phyloP scores from a whole-genome alignment of 2,329 filamentous ascomycete species.

The Hypomyces rosellus region DNA sequence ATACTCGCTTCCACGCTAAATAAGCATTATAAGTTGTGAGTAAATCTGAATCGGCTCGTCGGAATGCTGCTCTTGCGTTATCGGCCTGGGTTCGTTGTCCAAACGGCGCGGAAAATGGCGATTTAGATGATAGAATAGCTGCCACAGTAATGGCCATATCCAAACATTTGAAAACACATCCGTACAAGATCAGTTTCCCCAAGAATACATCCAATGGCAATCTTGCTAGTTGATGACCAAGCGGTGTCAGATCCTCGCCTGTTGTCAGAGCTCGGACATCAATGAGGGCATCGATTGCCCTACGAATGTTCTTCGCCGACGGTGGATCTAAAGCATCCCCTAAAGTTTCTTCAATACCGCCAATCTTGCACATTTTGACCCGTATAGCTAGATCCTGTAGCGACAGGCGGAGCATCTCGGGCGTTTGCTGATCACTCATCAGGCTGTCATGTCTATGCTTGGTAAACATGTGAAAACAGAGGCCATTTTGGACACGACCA shows the following conservation, averaged over 20 bases:
- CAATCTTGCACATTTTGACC: slow-evolving; percentile 95
- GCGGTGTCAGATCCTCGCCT: slow-evolving; percentile 74
- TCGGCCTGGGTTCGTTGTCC: slow-evolving; percentile 79
- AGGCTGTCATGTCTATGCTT: slow-evolving; percentile 77
- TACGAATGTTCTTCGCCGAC: slow-evolving; percentile 82
- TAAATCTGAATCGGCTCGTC: slow-evolving; percentile 82
- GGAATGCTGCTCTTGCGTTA: slow-evolving; percentile 69
- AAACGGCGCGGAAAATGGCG: slow-evolving; percentile 83
- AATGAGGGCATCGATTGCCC: slow-evolving; percentile 85
- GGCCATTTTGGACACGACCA: slow-evolving; percentile 87
- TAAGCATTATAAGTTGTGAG: slow-evolving; percentile 95
- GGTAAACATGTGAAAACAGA: slow-evolving; percentile 96
- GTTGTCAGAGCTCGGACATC: slow-evolving; percentile 85
- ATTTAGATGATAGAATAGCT: slow-evolving; percentile 89
- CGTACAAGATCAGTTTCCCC: slow-evolving; percentile 84
- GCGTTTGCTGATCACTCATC: slow-evolving; percentile 89
- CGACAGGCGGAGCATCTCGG: slow-evolving; percentile 90
- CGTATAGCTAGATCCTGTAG: slow-evolving; percentile 92
- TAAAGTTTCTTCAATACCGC: slow-evolving; percentile 85
- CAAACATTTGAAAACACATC: slow-evolving; percentile 80
- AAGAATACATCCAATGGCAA: slow-evolving; percentile 90
- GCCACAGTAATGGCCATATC: slow-evolving; percentile 90
- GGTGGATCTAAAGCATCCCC: slow-evolving; percentile 85
- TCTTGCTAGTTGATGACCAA: slow-evolving; percentile 81
- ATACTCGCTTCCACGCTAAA: slow-evolving; percentile 77